Conservation (phyloP, 306 rosid species). For the Trifolium subterraneum region DNA sequence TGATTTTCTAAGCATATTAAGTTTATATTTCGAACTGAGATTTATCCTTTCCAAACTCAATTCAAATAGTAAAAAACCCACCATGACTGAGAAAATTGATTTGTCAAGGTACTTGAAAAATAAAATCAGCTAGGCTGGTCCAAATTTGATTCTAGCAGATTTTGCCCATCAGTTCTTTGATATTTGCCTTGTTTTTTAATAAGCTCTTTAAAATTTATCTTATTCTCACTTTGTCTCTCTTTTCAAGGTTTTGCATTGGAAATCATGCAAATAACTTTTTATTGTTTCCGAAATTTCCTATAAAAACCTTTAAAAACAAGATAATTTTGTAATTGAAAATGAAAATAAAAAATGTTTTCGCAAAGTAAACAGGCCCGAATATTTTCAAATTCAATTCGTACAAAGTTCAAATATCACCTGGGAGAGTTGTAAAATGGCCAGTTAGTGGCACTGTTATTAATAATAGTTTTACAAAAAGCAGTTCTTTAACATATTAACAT, state of each 20-base stretch:
- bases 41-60: constrained; percentile 25
- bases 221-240: not conserved
- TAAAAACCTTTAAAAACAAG: not conserved
- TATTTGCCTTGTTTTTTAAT: no score
- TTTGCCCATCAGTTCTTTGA: not conserved
- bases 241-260: not conserved
- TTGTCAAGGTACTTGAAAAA: constrained; percentile 22
- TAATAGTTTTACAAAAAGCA: not conserved
- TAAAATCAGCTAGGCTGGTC: constrained; percentile 20
- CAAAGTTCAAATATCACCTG: not conserved
- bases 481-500: constrained; percentile 1
- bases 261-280: not conserved
- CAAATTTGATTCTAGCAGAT: constrained; percentile 9
- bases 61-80: not conserved
- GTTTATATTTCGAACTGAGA: not conserved
- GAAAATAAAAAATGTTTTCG: not conserved
- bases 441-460: no score
- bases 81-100: constrained; percentile 1
- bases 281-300: not conserved
- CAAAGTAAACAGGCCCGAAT: not conserved
- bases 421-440: no score
- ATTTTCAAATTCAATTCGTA: not conserved
- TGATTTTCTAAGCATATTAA: constrained; percentile 16
- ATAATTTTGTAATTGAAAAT: not conserved
- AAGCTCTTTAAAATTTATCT: no score